Evolutionary conservation across 73 alveolate genomes (phyloP).

Genomic region (Paramecium bursaria): DNA sequence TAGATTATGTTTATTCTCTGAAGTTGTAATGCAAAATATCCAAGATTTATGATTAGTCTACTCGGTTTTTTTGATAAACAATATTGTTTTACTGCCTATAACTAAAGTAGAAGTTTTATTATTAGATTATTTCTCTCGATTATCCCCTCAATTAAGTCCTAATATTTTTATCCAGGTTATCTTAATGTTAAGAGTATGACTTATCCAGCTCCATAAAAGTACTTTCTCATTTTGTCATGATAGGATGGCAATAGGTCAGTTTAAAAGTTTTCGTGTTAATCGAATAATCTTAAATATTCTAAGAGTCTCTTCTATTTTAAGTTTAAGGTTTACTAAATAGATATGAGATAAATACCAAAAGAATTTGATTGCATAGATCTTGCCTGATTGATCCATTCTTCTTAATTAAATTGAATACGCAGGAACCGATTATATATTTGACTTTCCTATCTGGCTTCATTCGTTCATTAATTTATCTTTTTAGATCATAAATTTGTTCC

Average conservation of each 20-base stretch:
- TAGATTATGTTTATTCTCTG: slow-evolving; percentile 1
- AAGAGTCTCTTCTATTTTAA: slow-evolving; percentile 30
- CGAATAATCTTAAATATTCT: slow-evolving; percentile 25
- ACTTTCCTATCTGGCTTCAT: slow-evolving; percentile 1
- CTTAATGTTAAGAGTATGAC: slow-evolving; percentile 1
- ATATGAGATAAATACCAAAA: not conserved
- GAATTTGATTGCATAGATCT: not conserved
- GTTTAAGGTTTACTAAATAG: slow-evolving; percentile 3
- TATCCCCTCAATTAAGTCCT: slow-evolving; percentile 21
- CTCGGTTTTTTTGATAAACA: slow-evolving; percentile 49
- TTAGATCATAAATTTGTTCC: not conserved
- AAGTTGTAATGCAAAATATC: slow-evolving; percentile 30
- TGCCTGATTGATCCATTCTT: slow-evolving; percentile 7
- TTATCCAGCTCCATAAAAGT: slow-evolving; percentile 37
- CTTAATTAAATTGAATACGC: not conserved
- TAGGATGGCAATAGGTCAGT: not conserved
- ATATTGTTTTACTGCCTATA: slow-evolving; percentile 28
- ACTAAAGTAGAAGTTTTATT: not conserved
- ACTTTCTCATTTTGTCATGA: slow-evolving; percentile 28
- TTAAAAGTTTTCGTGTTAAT: not conserved
- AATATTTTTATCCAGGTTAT: not conserved
- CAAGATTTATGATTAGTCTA: slow-evolving; percentile 33
- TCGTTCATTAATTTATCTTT: not conserved
- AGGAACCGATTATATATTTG: slow-evolving; percentile 39
- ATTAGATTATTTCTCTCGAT: slow-evolving; percentile 10